phyloP scores from a whole-genome alignment of 2,329 filamentous ascomycete genomes.

The Tolypocladium capitatum region DNA sequence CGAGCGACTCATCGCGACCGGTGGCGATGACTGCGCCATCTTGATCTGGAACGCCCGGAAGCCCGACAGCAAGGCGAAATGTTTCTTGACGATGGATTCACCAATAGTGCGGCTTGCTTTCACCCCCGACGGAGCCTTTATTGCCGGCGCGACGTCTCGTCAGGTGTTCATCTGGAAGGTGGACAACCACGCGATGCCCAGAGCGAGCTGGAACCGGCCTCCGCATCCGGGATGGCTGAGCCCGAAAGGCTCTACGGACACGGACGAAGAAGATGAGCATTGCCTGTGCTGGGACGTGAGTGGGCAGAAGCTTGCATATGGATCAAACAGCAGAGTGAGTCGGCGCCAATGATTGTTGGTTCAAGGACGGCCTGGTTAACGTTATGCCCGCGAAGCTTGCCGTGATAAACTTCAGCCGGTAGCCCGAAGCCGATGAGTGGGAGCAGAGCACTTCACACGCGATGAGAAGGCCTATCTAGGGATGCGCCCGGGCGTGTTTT shows the following conservation, averaged over 20 bases:
- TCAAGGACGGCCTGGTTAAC: background rate
- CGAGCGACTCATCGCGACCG: slow-evolving; percentile 47
- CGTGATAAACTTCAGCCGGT: slow-evolving; percentile 36
- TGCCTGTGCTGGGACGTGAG: slow-evolving; percentile 49
- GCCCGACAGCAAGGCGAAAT: slow-evolving; percentile 41
- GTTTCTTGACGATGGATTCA: slow-evolving; percentile 46
- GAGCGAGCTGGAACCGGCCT: slow-evolving; percentile 45
- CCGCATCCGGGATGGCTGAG: slow-evolving; percentile 45
- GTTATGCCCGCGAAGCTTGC: slow-evolving; percentile 24
- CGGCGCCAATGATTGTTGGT: background rate
- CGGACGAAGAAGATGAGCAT: slow-evolving; percentile 47
- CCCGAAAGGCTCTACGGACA: slow-evolving; percentile 36
- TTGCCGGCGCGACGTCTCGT: slow-evolving; percentile 46
- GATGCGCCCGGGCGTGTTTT: background rate
- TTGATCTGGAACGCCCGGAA: slow-evolving; percentile 47
- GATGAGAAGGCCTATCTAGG: background rate
- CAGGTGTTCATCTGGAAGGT: slow-evolving; percentile 53
- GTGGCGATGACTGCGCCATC: slow-evolving; percentile 49
- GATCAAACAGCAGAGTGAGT: slow-evolving; percentile 48
- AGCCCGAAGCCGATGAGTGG: slow-evolving; percentile 2
- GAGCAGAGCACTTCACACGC: background rate
- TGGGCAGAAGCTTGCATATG: slow-evolving; percentile 50
- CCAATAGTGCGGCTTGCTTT: slow-evolving; percentile 47
- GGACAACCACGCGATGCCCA: slow-evolving; percentile 42
- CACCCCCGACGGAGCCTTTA: slow-evolving; percentile 48